These are phyloP conservation scores for Xylaria scruposa DNA, from an alignment of 495 filamentous ascomycete genomes.

Conservation along the genomic window DNA sequence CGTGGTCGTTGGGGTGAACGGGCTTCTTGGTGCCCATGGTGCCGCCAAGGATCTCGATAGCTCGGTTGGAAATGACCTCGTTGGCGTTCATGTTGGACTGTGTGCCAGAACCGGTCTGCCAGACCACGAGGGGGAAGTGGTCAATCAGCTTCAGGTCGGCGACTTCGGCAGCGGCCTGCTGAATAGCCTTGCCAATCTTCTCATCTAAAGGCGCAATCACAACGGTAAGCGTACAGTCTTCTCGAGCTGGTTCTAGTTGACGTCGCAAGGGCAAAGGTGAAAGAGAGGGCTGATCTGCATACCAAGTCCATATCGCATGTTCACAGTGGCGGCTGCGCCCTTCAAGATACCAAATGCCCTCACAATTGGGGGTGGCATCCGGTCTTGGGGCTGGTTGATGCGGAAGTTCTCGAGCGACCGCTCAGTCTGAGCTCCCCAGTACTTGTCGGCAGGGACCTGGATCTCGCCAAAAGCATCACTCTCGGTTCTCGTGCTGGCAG, in stretches of 20 bases:
- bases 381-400: slow-evolving; percentile 98
- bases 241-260: slow-evolving; percentile 5
- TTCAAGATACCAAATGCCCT: slow-evolving; percentile 97
- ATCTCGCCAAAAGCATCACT: slow-evolving; percentile 98
- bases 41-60: slow-evolving; percentile 96
- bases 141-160: slow-evolving; percentile 92
- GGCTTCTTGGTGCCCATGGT: slow-evolving; percentile 96
- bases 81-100: slow-evolving; percentile 99
- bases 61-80: slow-evolving; percentile 99
- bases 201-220: slow-evolving; percentile 64
- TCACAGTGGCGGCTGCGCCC: slow-evolving; percentile 93
- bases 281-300: slow-evolving; percentile 44
- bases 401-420: slow-evolving; percentile 96
- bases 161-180: slow-evolving; percentile 93
- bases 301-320: slow-evolving; percentile 96
- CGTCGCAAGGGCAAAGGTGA: slow-evolving; percentile 22
- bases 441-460: slow-evolving; percentile 89
- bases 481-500: slow-evolving; percentile 73
- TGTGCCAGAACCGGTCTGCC: slow-evolving; percentile 98
- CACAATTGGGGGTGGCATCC: slow-evolving; percentile 93
- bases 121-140: slow-evolving; percentile 98
- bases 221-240: slow-evolving; percentile 30
- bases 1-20: slow-evolving; percentile 98
- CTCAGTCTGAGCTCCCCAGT: slow-evolving; percentile 99
- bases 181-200: slow-evolving; percentile 89